Base-by-base conservation (phyloP, 306 rosid species). In the Cyclanthera cordifolia region DNA sequence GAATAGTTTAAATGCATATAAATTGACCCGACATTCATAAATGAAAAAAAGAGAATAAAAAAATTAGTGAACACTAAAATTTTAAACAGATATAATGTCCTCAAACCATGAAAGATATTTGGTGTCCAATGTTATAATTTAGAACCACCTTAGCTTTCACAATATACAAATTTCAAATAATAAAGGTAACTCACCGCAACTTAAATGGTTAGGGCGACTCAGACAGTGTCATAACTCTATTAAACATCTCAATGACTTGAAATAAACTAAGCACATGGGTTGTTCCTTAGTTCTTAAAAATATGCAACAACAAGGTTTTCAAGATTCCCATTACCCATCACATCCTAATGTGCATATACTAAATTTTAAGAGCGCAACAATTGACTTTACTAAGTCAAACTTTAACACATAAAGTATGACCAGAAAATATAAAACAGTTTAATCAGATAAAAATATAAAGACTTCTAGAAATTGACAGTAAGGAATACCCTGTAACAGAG, bases 401-500 rank as follows among this genome's bases (percentile, higher is more conserved):
- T 41, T 43, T 7, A 5, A 7, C 16, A 2, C 32, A n/a, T 13
- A 19, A 65, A 25, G 20, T 65, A 64, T 43, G 21, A 14, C 14
- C 5, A 65, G 37, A 13, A 14, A 45, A 45, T 24, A 41, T 65
- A 65, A 37, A 12, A 21, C 19, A 63, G 69, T 51, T 41, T 63
- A 63, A 63, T 37, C 17, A 63, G 28, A 61, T 1, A 39, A 19
- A 4, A 30, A 61, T 34, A 20, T 11, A 63, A 63, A 11, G 11
- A 39, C 69, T 39, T 39, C 30, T 11, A 37, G 11, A 20, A 39
- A 20, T 37, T 63, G 19, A 43, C 28, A 61, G 28, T 32, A 45
- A 65, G 39, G 13, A 19, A 51, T 84, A 89, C 93, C 84, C 75
- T 14, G 37, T 70, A 67, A 78, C 53, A 52, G 75, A 48, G 72